Evolutionary conservation across 768 basidiomycete species (phyloP).

Genomic region (Nidularia pulvinata): DNA sequence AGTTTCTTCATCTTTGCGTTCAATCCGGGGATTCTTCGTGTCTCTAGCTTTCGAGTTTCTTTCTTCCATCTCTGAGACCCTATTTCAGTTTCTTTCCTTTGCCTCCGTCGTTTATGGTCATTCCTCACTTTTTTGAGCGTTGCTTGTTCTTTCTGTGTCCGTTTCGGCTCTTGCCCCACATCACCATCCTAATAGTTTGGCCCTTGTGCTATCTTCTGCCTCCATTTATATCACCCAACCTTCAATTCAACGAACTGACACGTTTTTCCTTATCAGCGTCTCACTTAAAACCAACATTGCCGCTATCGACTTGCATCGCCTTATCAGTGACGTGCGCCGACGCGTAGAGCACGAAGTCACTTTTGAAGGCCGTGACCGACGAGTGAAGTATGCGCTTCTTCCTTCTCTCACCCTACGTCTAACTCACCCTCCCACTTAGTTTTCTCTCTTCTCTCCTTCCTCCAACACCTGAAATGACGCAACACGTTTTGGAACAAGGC

Average conservation of each 20-base stretch:
- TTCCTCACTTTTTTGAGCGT: no score
- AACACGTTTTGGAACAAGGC: conserved; percentile 69
- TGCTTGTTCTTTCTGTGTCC: no score
- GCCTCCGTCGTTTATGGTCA: no score
- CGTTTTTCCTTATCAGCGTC: conserved; percentile 49
- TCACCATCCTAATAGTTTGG: no score
- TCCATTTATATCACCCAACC: neutral
- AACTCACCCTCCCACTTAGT: conserved; percentile 26
- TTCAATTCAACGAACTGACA: neutral
- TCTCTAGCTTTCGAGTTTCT: no score
- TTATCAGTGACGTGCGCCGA: conserved; percentile 73
- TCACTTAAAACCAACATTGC: conserved; percentile 80
- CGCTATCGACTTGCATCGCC: conserved; percentile 62
- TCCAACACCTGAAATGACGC: conserved; percentile 67
- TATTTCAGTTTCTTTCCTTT: no score
- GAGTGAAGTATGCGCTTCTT: conserved; percentile 44
- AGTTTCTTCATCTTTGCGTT: no score
- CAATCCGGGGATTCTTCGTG: no score
- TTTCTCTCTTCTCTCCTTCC: conserved; percentile 79
- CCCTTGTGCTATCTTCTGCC: no score
- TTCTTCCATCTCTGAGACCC: no score
- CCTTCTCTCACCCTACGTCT: neutral
- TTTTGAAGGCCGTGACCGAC: conserved; percentile 56
- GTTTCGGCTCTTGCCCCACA: no score
- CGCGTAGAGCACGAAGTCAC: conserved; percentile 74